Percentiles rank a stretch among this genome's conserved stretches.
phyloP scores from a whole-genome alignment of 192 early-diverging fungal genomes.

The Coemansia sp. region DNA sequence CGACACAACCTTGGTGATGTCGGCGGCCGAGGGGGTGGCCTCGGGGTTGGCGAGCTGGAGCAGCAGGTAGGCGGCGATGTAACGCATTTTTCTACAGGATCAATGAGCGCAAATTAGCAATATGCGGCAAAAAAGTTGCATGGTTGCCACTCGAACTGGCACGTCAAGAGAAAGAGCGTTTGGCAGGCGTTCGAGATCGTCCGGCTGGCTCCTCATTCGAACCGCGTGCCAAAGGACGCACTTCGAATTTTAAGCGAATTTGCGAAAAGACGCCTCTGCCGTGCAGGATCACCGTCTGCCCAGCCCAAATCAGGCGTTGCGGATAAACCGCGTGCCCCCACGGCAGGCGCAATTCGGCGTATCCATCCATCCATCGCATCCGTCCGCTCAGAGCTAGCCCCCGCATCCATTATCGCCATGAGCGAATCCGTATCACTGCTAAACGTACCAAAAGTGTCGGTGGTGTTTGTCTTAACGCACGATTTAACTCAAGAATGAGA shows the following conservation, averaged over 20 bases:
- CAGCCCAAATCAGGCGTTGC: too few relatives aligned
- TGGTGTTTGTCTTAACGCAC: constrained; percentile 40
- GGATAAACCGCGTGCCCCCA: too few relatives aligned
- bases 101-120: constrained; percentile 1
- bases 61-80: constrained; percentile 97
- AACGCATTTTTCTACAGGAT: constrained; percentile 77
- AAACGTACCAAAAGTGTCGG: constrained; percentile 27
- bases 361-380: constrained; percentile 21
- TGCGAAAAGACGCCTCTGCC: too few relatives aligned
- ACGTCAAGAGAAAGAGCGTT: too few relatives aligned
- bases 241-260: too few relatives aligned
- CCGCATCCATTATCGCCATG: constrained; percentile 7
- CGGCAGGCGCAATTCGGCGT: not conserved
- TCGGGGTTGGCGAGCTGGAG: constrained; percentile 82
- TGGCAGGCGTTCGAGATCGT: too few relatives aligned
- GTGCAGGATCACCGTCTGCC: not conserved
- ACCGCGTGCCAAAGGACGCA: too few relatives aligned
- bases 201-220: too few relatives aligned
- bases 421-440: not conserved
- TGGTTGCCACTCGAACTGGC: too few relatives aligned
- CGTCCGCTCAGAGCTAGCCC: not conserved
- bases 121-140: not conserved
- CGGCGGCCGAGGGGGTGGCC: constrained; percentile 67
- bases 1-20: constrained; percentile 78
- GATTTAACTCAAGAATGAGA: constrained; percentile 46